Conservation (phyloP, 192 early-diverging fungal species). For the Coemansia sp. region DNA sequence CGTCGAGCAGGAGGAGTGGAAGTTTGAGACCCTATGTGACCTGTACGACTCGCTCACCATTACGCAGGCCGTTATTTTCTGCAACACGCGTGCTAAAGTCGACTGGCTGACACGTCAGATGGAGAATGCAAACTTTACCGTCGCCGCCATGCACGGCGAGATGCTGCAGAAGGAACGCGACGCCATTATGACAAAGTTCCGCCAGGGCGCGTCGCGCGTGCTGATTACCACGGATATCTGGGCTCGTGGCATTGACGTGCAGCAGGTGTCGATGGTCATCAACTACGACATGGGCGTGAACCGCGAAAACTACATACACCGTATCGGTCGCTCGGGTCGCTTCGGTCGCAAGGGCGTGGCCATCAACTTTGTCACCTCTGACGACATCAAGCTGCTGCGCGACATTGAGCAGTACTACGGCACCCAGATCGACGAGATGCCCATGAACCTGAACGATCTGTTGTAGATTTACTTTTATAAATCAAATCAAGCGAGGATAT, state of each 20-base stretch:
- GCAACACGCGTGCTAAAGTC: constrained; percentile 95
- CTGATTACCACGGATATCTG: constrained; percentile 98
- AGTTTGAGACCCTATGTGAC: constrained; percentile 97
- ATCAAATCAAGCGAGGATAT: not conserved
- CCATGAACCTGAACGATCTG: constrained; percentile 44
- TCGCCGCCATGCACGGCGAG: constrained; percentile 98
- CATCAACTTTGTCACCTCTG: constrained; percentile 97
- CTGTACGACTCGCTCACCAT: constrained; percentile 95
- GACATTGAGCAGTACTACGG: constrained; percentile 98
- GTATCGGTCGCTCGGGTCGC: constrained; percentile 95
- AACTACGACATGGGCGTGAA: constrained; percentile 96
- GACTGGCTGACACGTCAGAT: constrained; percentile 98
- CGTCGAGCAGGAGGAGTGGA: constrained; percentile 98
- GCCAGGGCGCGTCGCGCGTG: constrained; percentile 89
- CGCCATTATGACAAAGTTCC: constrained; percentile 96
- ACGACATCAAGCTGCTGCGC: constrained; percentile 87
- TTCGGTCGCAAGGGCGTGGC: constrained; percentile 99
- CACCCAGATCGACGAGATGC: constrained; percentile 55
- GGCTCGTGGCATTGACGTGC: constrained; percentile 99
- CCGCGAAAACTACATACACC: constrained; percentile 98
- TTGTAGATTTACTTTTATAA: constrained; percentile 24
- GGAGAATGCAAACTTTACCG: constrained; percentile 96
- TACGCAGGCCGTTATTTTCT: constrained; percentile 99
- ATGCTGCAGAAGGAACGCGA: constrained; percentile 99
- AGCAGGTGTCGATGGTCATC: constrained; percentile 97